Conservation (phyloP, 129 eudicot species). For the Escallonia herrerae region DNA sequence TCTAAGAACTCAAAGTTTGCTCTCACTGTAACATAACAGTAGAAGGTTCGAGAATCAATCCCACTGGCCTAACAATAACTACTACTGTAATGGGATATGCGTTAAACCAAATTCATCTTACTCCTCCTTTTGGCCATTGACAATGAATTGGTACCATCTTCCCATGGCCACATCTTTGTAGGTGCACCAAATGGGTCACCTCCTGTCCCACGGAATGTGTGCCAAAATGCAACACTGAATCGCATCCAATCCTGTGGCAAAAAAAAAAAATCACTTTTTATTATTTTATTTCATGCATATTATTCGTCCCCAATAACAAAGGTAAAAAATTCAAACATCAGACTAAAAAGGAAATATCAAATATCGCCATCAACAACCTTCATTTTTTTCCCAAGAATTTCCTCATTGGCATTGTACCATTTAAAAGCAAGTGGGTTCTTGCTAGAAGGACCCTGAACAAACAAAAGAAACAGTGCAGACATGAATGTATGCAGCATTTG, state of each 20-base stretch:
- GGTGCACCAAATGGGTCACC: conserved; percentile 92
- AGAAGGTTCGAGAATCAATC: background rate
- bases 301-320: no score
- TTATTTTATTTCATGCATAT: background rate
- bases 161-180: conserved; percentile 98
- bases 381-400: conserved; percentile 91
- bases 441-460: conserved; percentile 69
- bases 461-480: background rate
- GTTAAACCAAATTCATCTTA: conserved; percentile 24
- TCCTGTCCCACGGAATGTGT: conserved; percentile 97
- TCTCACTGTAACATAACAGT: conserved; percentile 59
- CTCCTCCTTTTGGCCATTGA: conserved; percentile 97
- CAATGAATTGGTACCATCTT: conserved; percentile 93
- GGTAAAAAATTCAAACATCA: background rate
- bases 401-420: conserved; percentile 91
- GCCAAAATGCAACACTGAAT: conserved; percentile 99
- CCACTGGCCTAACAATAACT: background rate
- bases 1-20: conserved; percentile 95
- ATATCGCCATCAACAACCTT: conserved; percentile 37
- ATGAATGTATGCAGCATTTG: no score
- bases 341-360: background rate
- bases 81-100: background rate
- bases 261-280: background rate
- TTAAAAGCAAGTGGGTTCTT: conserved; percentile 81
- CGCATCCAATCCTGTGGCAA: conserved; percentile 78